Percentiles rank a stretch among this genome's conserved stretches.
Evolutionary conservation across 2,329 filamentous ascomycete species (phyloP).

Genomic region (Rosellinia necatrix): DNA sequence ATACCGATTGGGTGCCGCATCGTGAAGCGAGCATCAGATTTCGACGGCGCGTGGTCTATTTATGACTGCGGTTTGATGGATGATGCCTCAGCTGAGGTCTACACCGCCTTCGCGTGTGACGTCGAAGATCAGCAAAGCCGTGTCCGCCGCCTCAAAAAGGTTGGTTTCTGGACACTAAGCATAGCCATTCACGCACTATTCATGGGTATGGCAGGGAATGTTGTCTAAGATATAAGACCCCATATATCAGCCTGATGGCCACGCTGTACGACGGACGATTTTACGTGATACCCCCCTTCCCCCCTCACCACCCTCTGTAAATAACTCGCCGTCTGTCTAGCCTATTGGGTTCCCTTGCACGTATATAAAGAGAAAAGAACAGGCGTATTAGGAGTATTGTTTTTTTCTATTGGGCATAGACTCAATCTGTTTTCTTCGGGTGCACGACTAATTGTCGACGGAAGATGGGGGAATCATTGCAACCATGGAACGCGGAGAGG

Average conservation of each 20-base stretch:
- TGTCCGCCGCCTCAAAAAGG: slow-evolving; percentile 87
- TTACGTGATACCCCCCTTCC: slow-evolving; percentile 12
- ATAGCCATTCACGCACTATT: slow-evolving; percentile 92
- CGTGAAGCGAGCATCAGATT: slow-evolving; percentile 85
- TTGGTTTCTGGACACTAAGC: slow-evolving; percentile 94
- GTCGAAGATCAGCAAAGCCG: slow-evolving; percentile 88
- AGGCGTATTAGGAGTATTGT: not conserved
- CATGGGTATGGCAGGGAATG: slow-evolving; percentile 89
- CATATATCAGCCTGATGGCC: not conserved
- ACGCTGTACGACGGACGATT: slow-evolving; percentile 6
- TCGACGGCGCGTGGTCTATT: slow-evolving; percentile 93
- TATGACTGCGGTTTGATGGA: slow-evolving; percentile 95
- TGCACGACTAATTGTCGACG: not conserved
- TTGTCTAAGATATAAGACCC: slow-evolving; percentile 49
- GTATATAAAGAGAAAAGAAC: slow-evolving; percentile 5
- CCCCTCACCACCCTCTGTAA: slow-evolving; percentile 17
- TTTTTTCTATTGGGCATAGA: not conserved
- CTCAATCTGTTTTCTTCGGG: not conserved
- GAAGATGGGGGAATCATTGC: not conserved
- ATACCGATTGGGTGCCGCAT: slow-evolving; percentile 95
- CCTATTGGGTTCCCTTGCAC: not conserved
- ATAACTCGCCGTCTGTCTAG: slow-evolving; percentile 4
- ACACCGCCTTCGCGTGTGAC: slow-evolving; percentile 89
- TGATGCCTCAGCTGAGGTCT: slow-evolving; percentile 90
- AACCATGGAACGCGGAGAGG: not conserved